phyloP scores from a whole-genome alignment of 208 protist genomes.

The Angomonas desouzai region DNA sequence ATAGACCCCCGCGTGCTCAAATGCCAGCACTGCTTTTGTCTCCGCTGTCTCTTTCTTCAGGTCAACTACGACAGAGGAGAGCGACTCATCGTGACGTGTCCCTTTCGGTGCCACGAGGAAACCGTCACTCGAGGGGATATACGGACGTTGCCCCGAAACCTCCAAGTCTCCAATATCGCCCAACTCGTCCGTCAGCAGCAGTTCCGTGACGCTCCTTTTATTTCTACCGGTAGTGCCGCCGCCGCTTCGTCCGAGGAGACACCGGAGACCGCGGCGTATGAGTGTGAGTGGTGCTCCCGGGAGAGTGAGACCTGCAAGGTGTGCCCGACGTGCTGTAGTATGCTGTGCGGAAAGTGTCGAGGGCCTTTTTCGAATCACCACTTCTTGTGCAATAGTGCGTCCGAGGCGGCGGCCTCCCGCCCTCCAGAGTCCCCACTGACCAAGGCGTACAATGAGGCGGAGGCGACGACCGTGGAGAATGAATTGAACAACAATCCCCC shows the following conservation, averaged over 20 bases:
- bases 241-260: too few relatives aligned
- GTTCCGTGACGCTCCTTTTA: slow-evolving; percentile 10
- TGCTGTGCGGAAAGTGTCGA: slow-evolving; percentile 32
- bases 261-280: background rate
- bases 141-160: slow-evolving; percentile 39
- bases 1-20: slow-evolving; percentile 56
- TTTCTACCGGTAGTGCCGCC: background rate
- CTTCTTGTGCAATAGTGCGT: slow-evolving; percentile 28
- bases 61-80: slow-evolving; percentile 27
- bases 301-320: slow-evolving; percentile 22
- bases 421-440: background rate
- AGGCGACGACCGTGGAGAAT: background rate
- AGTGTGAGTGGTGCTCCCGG: slow-evolving; percentile 48
- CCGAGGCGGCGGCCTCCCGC: slow-evolving; percentile 6
- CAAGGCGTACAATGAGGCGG: background rate
- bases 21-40: slow-evolving; percentile 74
- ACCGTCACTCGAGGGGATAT: slow-evolving; percentile 40
- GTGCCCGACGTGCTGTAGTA: slow-evolving; percentile 38
- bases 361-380: slow-evolving; percentile 42
- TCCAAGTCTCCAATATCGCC: slow-evolving; percentile 32
- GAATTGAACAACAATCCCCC: background rate
- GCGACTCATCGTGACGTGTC: slow-evolving; percentile 30
- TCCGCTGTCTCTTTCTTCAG: slow-evolving; percentile 50
- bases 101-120: slow-evolving; percentile 33
- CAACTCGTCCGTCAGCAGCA: slow-evolving; percentile 18